These are phyloP conservation scores for Coelastrella sp. DNA, from an alignment of 139 green algal genomes.

Conservation along the genomic window DNA sequence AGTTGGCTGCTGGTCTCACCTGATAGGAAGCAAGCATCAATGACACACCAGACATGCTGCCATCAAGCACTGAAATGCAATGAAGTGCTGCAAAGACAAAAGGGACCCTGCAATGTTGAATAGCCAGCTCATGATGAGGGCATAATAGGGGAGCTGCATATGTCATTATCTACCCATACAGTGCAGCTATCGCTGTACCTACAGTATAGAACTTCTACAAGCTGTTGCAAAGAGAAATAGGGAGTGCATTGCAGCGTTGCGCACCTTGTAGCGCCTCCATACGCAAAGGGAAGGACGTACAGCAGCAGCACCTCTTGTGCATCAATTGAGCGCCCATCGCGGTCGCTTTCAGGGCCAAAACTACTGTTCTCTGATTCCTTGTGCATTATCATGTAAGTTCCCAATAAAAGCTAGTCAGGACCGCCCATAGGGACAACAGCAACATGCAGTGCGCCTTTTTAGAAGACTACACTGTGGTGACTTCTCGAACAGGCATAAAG, in stretches of 20 bases:
- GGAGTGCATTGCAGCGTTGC: neutral
- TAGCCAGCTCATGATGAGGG: neutral
- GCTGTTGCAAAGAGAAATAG: neutral
- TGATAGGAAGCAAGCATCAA: neutral
- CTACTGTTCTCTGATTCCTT: too few relatives aligned
- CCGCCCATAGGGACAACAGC: too few relatives aligned
- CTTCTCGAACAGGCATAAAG: too few relatives aligned
- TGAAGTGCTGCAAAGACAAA: slow-evolving; percentile 18
- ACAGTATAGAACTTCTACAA: neutral
- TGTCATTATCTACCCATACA: too few relatives aligned
- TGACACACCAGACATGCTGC: neutral
- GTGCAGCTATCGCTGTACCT: neutral
- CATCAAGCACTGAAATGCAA: neutral
- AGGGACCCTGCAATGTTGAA: neutral
- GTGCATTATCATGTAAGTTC: too few relatives aligned
- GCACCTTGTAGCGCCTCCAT: slow-evolving; percentile 25
- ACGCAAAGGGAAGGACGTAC: slow-evolving; percentile 3
- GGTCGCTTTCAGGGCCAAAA: too few relatives aligned
- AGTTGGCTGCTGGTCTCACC: neutral
- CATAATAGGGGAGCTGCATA: neutral
- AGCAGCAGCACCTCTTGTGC: slow-evolving; percentile 5
- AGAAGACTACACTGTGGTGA: too few relatives aligned
- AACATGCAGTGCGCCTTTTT: too few relatives aligned
- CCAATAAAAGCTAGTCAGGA: too few relatives aligned
- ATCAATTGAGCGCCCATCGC: too few relatives aligned